Evolutionary conservation across 2,329 filamentous ascomycete species (phyloP).

Genomic region (Xylaria digitata): DNA sequence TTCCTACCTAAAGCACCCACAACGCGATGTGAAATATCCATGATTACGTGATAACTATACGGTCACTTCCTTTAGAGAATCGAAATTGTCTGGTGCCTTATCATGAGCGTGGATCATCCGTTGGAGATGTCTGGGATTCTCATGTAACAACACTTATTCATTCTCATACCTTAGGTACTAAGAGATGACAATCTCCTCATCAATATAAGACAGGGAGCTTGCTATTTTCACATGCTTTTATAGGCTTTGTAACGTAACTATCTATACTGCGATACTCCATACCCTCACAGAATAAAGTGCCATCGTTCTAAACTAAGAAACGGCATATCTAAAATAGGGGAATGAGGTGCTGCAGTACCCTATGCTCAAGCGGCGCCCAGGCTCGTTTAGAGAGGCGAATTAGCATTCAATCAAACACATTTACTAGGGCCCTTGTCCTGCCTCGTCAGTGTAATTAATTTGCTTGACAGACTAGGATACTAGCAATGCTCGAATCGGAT

Average conservation of each 20-base stretch:
- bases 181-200: too few relatives aligned
- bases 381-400: not conserved
- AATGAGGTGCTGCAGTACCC: not conserved
- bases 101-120: too few relatives aligned
- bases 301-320: not conserved
- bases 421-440: not conserved
- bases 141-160: too few relatives aligned
- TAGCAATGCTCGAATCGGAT: not conserved
- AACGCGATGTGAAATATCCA: too few relatives aligned
- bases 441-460: conserved; percentile 16
- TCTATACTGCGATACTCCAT: not conserved
- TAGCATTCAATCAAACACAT: not conserved
- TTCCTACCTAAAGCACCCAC: too few relatives aligned
- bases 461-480: not conserved
- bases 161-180: too few relatives aligned
- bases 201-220: too few relatives aligned
- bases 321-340: not conserved
- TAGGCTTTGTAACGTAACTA: not conserved
- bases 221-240: too few relatives aligned
- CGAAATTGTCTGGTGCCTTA: too few relatives aligned
- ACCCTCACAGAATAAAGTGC: not conserved
- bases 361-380: not conserved
- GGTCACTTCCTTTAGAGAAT: too few relatives aligned
- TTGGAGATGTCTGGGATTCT: too few relatives aligned
- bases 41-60: too few relatives aligned